phyloP scores from a whole-genome alignment of 768 basidiomycete genomes.

The Termitomyces sp. region DNA sequence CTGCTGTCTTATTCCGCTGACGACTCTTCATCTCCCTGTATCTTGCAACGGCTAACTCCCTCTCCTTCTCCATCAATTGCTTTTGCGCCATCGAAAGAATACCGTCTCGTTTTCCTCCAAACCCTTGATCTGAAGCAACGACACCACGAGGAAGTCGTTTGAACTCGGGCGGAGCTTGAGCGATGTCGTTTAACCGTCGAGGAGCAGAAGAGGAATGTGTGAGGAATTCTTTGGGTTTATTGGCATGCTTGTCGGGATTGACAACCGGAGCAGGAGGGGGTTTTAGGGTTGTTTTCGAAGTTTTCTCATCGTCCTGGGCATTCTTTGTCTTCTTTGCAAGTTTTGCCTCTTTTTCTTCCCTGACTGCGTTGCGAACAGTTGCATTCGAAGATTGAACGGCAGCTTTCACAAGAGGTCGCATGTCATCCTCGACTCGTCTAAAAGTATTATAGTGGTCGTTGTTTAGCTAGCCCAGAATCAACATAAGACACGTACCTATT shows the following conservation, averaged over 20 bases:
- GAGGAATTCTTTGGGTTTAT: slow-evolving; percentile 46
- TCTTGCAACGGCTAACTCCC: slow-evolving; percentile 61
- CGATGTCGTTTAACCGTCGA: slow-evolving; percentile 35
- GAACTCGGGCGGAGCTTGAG: slow-evolving; percentile 25
- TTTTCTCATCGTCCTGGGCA: slow-evolving; percentile 15
- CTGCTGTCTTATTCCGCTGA: slow-evolving; percentile 20
- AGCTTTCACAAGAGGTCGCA: slow-evolving; percentile 60
- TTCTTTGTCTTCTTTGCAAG: slow-evolving; percentile 18
- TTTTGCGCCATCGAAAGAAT: slow-evolving; percentile 74
- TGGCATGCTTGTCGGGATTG: slow-evolving; percentile 19
- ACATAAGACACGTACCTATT: slow-evolving; percentile 48
- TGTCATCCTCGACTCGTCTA: slow-evolving; percentile 72
- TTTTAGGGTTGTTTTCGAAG: slow-evolving; percentile 8
- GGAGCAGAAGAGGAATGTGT: slow-evolving; percentile 50
- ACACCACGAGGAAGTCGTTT: slow-evolving; percentile 19
- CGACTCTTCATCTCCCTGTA: slow-evolving; percentile 69
- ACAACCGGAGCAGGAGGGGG: slow-evolving; percentile 3
- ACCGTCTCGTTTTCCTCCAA: slow-evolving; percentile 33
- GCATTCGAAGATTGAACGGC: slow-evolving; percentile 59
- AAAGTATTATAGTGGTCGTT: neutral
- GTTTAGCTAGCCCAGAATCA: neutral
- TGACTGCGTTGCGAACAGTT: slow-evolving; percentile 41
- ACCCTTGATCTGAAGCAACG: slow-evolving; percentile 9
- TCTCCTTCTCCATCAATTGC: slow-evolving; percentile 72
- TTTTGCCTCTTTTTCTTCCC: slow-evolving; percentile 33